Evolutionary conservation across 1,284 basidiomycete species (phyloP).

Genomic region (Puccinia brachypodii): DNA sequence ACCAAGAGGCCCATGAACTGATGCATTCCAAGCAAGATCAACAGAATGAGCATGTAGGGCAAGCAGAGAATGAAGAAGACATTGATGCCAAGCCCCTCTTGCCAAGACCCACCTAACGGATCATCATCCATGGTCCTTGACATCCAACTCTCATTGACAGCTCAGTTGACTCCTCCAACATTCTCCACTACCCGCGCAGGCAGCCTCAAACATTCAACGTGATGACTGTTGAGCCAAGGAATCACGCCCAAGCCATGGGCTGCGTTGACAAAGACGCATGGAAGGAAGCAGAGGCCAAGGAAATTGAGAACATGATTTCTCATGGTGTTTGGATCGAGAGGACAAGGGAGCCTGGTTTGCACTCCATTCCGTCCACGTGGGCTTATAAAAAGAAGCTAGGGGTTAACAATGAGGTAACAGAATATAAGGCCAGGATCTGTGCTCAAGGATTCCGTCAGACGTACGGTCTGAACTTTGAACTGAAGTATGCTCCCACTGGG

Average conservation of each 20-base stretch:
- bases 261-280: too few relatives aligned
- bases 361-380: neutral
- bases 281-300: neutral
- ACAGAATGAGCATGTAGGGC: too few relatives aligned
- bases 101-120: too few relatives aligned
- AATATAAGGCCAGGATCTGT: neutral
- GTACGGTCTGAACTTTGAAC: neutral
- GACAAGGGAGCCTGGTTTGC: neutral
- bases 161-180: neutral
- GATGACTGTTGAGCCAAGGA: neutral
- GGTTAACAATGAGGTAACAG: neutral
- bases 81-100: too few relatives aligned
- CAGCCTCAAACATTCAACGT: neutral
- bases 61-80: too few relatives aligned
- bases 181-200: neutral
- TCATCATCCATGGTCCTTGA: too few relatives aligned
- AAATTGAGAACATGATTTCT: neutral
- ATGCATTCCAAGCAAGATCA: too few relatives aligned
- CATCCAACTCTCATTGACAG: slow-evolving; percentile 4
- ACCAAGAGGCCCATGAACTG: too few relatives aligned
- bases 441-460: slow-evolving; percentile 12
- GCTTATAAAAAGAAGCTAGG: neutral
- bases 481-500: slow-evolving; percentile 15
- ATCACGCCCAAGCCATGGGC: neutral
- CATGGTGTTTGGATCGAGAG: neutral